Percentiles rank a stretch among this genome's conserved stretches.
Evolutionary conservation across 1,284 basidiomycete genomes (phyloP).

Genomic region (Pterulicium gracile): DNA sequence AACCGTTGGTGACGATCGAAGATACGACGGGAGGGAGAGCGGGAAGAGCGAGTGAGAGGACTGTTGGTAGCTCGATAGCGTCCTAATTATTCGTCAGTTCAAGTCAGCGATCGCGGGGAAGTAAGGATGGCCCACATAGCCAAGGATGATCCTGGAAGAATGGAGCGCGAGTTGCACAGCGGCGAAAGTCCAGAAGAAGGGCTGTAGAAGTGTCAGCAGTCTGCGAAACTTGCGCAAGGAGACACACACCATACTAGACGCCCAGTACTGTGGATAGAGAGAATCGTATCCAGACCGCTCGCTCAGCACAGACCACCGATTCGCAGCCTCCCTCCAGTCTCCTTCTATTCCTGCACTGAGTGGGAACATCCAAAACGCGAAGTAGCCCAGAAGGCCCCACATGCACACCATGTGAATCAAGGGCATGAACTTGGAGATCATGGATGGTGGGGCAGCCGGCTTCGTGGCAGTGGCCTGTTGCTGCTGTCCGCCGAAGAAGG

Average conservation of each 20-base stretch:
- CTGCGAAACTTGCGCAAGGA: conserved; percentile 1
- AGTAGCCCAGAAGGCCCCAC: conserved; percentile 56
- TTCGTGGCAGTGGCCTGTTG: conserved; percentile 12
- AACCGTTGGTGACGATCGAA: conserved; percentile 42
- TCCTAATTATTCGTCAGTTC: conserved; percentile 30
- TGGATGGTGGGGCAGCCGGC: conserved; percentile 25
- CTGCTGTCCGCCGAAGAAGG: conserved; percentile 9
- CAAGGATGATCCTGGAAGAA: conserved; percentile 56
- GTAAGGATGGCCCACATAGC: conserved; percentile 38
- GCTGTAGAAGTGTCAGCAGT: conserved; percentile 26
- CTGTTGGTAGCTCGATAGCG: conserved; percentile 41
- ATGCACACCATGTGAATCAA: conserved; percentile 50
- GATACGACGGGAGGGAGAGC: conserved; percentile 56
- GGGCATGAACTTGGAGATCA: conserved; percentile 41
- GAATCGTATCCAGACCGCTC: neutral
- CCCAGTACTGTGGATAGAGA: neutral
- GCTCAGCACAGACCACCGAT: neutral
- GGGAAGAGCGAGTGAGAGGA: conserved; percentile 49
- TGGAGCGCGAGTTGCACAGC: conserved; percentile 60
- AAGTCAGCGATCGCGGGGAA: neutral
- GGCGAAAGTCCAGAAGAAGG: conserved; percentile 71
- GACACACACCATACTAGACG: neutral
- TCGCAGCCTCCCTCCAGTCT: neutral
- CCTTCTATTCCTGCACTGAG: neutral
- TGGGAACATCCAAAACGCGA: conserved; percentile 44